Evolutionary conservation across 2,329 filamentous ascomycete genomes (phyloP), one percentile per base, ranked within the genome.

Genomic region (Colletotrichum trifolii): DNA sequence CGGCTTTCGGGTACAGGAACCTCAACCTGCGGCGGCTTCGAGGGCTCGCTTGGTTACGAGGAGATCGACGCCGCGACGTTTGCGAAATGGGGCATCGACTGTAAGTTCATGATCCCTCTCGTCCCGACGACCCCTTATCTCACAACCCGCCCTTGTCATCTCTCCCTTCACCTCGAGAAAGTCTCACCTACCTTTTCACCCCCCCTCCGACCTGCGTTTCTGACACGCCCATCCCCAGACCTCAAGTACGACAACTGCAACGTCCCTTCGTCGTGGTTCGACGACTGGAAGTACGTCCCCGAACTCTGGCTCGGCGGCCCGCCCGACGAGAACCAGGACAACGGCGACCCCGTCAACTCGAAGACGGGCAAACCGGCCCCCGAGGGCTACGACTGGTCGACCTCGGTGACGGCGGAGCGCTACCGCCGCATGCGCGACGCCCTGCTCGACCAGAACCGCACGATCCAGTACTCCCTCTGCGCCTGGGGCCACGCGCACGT

Each of bases 201-300:
- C 7, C 15, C 35, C 17, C 11, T 25, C 25, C 25, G 25, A 25
- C 25, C 25, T 25, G 25, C 25, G 25, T 25, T 15, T 8, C 53
- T 55, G 36, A 11, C 55, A 59, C n/a, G 2, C 10, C 17, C 6
- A 42, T 25, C 25, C 25, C 25, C 40, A 81, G 81, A 87, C 62
- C 73, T 86, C 12, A 87, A 87, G 73, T 87, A 86, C 69, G 86
- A 88, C 70, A 87, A 87, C 72, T 88, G 85, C 73, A 73, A 79
- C 53, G 70, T 79, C 4, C 79, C 78, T 1, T 50, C 69, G 5
- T 73, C 77, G 34, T 80, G 78, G 78, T 69, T 67, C 8, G 76
- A 79, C 63, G 59, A 74, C 40, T 79, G 75, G 61, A 67, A 71
- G 43, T 72, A 72, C 55, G 66, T 73, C 49, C 71, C 70, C 47